phyloP scores from a whole-genome alignment of 257 asterid genomes.

The Paraleonurus japonicus region DNA sequence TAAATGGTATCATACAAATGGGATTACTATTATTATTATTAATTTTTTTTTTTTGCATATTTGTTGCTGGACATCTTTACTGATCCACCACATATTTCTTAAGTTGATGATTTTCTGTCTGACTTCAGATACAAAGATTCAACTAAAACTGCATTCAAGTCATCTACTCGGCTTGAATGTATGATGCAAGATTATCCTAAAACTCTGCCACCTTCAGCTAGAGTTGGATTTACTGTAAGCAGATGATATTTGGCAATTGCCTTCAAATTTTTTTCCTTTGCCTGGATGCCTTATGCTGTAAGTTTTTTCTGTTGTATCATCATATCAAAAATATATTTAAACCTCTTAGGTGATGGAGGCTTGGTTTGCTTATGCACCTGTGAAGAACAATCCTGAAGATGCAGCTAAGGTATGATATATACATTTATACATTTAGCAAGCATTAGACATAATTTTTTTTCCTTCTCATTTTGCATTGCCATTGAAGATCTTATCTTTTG shows the following conservation, averaged over 20 bases:
- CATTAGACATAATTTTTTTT: neutral
- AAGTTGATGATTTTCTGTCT: slow-evolving; percentile 24
- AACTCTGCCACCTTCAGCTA: slow-evolving; percentile 88
- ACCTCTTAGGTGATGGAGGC: slow-evolving; percentile 71
- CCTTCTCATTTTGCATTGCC: neutral
- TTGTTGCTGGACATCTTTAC: neutral
- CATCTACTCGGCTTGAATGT: slow-evolving; percentile 98
- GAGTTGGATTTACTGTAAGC: slow-evolving; percentile 98
- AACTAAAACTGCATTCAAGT: slow-evolving; percentile 82
- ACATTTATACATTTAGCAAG: slow-evolving; percentile 15
- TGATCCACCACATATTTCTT: neutral
- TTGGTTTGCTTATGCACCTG: slow-evolving; percentile 99
- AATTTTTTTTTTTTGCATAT: neutral
- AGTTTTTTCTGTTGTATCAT: slow-evolving; percentile 10
- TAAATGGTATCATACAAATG: neutral
- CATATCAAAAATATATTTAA: slow-evolving; percentile 6
- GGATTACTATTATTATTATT: no score
- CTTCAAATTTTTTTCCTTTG: neutral
- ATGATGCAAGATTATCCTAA: slow-evolving; percentile 99
- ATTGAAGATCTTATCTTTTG: neutral
- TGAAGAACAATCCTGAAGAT: slow-evolving; percentile 98
- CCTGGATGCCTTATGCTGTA: neutral
- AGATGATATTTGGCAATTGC: slow-evolving; percentile 7
- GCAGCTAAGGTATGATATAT: slow-evolving; percentile 81
- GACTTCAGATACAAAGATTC: slow-evolving; percentile 85